Conservation (phyloP, 177 flowering plant genomes). For the Vitis hybrid region DNA sequence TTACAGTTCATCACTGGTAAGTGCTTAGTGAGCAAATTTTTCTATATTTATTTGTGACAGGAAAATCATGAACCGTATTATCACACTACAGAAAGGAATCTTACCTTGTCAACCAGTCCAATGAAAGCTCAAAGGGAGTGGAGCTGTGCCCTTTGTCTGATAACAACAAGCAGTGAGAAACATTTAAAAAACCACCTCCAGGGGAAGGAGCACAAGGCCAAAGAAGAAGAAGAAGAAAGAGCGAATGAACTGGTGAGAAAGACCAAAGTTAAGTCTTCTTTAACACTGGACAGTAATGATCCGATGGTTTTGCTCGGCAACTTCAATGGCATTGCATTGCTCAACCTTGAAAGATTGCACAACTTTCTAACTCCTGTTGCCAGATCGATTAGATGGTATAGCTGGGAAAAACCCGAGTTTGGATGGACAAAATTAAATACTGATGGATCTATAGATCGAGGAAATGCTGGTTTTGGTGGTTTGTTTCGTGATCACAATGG, state of each 20-base stretch:
- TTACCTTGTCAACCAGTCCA: background rate
- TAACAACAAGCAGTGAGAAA: conserved; percentile 22
- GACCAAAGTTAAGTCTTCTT: background rate
- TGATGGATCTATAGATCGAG: conserved; percentile 32
- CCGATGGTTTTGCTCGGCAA: conserved; percentile 7
- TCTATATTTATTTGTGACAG: conserved; percentile 2
- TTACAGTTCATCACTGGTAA: background rate
- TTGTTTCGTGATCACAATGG: conserved; percentile 36
- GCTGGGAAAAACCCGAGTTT: conserved; percentile 32
- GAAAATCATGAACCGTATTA: background rate
- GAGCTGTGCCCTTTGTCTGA: conserved; percentile 32
- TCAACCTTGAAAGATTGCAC: conserved; percentile 7
- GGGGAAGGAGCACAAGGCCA: conserved; percentile 31
- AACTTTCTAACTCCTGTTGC: conserved; percentile 11
- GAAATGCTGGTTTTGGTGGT: conserved; percentile 34
- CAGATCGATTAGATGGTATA: conserved; percentile 24
- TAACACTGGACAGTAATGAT: background rate
- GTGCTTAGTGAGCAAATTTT: background rate
- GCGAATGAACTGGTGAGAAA: background rate
- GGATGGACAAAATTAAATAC: conserved; percentile 46
- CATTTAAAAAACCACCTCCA: conserved; percentile 18
- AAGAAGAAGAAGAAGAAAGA: conserved; percentile 17
- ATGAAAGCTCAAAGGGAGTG: conserved; percentile 31
- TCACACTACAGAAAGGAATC: background rate
- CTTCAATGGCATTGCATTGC: conserved; percentile 9